Evolutionary conservation across 352 stramenopile genomes (phyloP).

Genomic region (Globisporangium solare): DNA sequence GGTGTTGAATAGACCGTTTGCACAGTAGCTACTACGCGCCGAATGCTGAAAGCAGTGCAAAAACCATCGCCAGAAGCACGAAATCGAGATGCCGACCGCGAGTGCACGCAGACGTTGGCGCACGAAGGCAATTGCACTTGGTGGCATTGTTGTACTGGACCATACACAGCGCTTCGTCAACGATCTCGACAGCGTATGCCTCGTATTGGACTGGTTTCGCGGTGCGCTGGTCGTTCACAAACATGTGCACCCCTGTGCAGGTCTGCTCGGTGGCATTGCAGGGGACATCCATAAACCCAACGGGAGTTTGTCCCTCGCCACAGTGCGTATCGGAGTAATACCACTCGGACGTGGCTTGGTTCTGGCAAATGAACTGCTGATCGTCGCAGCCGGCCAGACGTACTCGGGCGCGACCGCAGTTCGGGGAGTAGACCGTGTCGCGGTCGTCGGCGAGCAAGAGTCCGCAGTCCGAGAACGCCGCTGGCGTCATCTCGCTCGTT

Average conservation of each 20-base stretch:
- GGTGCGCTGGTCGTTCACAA: conserved; percentile 74
- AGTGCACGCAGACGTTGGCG: conserved; percentile 16
- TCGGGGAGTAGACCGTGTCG: conserved; percentile 53
- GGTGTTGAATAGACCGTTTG: too few species aligned
- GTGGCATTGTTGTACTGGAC: conserved; percentile 25
- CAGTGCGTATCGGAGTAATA: conserved; percentile 51
- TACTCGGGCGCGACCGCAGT: conserved; percentile 44
- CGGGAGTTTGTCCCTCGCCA: conserved; percentile 30
- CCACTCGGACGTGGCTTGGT: conserved; percentile 34
- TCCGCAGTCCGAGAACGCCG: conserved; percentile 58
- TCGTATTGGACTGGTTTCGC: conserved; percentile 77
- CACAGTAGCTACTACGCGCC: background rate
- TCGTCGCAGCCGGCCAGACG: conserved; percentile 58
- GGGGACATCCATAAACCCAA: conserved; percentile 52
- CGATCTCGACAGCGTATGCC: conserved; percentile 62
- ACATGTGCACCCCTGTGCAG: conserved; percentile 53
- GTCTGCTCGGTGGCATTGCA: conserved; percentile 52
- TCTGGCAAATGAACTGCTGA: conserved; percentile 49
- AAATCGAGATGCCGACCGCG: background rate
- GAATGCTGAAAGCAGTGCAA: background rate
- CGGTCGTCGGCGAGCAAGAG: conserved; percentile 53
- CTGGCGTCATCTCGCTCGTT: conserved; percentile 36
- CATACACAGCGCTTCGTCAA: conserved; percentile 44
- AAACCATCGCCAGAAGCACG: background rate
- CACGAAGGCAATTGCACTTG: conserved; percentile 43